phyloP scores from a whole-genome alignment of 1,139 yeast species.

The Scheffersomyces stambukii region DNA sequence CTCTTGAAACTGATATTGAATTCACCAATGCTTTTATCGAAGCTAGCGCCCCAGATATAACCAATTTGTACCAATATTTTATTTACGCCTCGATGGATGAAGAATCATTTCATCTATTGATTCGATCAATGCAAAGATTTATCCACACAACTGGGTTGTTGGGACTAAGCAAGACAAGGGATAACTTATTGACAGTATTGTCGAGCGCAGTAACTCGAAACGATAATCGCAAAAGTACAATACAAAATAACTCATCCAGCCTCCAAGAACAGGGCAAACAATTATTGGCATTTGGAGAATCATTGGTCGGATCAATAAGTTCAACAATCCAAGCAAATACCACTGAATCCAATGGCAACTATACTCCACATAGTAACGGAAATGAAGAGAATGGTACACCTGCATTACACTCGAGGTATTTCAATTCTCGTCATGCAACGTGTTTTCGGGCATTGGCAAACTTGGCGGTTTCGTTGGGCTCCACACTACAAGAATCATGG shows the following conservation, averaged over 20 bases:
- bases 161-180: slow-evolving; percentile 51
- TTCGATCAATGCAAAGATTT: slow-evolving; percentile 72
- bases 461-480: slow-evolving; percentile 74
- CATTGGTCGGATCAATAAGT: slow-evolving; percentile 50
- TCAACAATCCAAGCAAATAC: slow-evolving; percentile 7
- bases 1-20: slow-evolving; percentile 33
- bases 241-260: slow-evolving; percentile 7
- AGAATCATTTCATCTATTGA: slow-evolving; percentile 57
- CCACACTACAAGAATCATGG: slow-evolving; percentile 70
- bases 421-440: slow-evolving; percentile 64
- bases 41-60: slow-evolving; percentile 43
- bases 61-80: slow-evolving; percentile 46
- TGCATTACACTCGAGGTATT: slow-evolving; percentile 28
- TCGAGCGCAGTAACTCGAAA: slow-evolving; percentile 44
- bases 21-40: slow-evolving; percentile 38
- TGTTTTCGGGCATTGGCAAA: slow-evolving; percentile 76
- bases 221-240: slow-evolving; percentile 31
- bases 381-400: slow-evolving; percentile 1
- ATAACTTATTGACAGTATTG: slow-evolving; percentile 55
- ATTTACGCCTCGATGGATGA: slow-evolving; percentile 65
- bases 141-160: slow-evolving; percentile 83
- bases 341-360: slow-evolving; percentile 1
- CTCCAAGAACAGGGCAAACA: slow-evolving; percentile 25
- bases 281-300: slow-evolving; percentile 53
- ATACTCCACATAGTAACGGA: background rate